These are phyloP conservation scores for Candida vaughaniae DNA, from an alignment of 805 yeast species.

Conservation along the genomic window DNA sequence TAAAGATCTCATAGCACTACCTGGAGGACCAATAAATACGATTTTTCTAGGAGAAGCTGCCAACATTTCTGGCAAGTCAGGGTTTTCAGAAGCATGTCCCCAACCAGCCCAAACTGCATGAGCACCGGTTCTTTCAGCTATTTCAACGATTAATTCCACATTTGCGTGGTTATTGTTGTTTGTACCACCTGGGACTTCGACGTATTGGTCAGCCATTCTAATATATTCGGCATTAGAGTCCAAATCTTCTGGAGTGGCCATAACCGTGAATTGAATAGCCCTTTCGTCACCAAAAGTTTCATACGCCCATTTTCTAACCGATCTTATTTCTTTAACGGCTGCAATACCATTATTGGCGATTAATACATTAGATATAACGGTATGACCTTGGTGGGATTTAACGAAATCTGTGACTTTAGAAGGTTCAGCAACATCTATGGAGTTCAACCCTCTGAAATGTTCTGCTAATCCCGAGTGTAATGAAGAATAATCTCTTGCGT, in stretches of 20 bases:
- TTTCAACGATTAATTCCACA: constrained; percentile 93
- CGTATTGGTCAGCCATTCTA: constrained; percentile 98
- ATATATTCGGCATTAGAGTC: constrained; percentile 96
- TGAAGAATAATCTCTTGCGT: constrained; percentile 8
- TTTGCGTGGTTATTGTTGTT: constrained; percentile 98
- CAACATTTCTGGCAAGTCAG: constrained; percentile 85
- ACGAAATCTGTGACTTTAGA: constrained; percentile 82
- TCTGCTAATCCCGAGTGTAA: constrained; percentile 50
- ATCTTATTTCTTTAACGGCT: constrained; percentile 97
- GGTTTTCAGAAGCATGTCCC: constrained; percentile 99
- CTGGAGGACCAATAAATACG: constrained; percentile 98
- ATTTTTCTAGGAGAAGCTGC: constrained; percentile 91
- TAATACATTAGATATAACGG: constrained; percentile 82
- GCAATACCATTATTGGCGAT: constrained; percentile 99
- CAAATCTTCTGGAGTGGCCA: constrained; percentile 99
- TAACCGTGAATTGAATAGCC: constrained; percentile 90
- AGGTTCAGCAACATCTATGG: constrained; percentile 76
- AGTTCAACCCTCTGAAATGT: constrained; percentile 81
- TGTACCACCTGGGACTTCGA: constrained; percentile 99
- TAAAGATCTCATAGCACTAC: constrained; percentile 97
- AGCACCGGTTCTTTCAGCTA: constrained; percentile 94
- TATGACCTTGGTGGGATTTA: constrained; percentile 84
- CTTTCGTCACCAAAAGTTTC: constrained; percentile 97
- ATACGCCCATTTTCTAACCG: constrained; percentile 98
- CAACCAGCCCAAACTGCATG: constrained; percentile 99